Evolutionary conservation across 352 stramenopile genomes (phyloP).

Genomic region (Phytophthora ramorum): DNA sequence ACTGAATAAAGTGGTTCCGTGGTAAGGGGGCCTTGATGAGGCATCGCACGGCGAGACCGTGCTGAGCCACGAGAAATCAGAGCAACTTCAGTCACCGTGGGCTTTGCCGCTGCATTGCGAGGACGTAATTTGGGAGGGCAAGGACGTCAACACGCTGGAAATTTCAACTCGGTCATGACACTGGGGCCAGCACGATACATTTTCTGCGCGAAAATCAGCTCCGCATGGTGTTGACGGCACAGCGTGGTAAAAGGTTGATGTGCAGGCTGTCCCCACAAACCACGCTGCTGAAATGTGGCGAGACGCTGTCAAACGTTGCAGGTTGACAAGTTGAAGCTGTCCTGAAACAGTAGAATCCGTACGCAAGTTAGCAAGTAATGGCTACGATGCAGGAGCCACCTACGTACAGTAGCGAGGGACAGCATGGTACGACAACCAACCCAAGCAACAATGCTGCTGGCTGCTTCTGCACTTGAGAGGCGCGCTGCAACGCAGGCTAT

Average conservation of each 20-base stretch:
- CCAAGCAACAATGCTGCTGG: background rate
- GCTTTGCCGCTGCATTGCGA: constrained; percentile 5
- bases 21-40: background rate
- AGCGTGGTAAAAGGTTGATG: background rate
- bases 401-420: background rate
- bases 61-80: background rate
- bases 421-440: background rate
- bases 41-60: constrained; percentile 6
- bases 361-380: constrained; percentile 7
- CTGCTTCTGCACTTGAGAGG: constrained; percentile 11
- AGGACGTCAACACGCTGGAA: background rate
- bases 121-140: background rate
- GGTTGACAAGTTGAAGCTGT: constrained; percentile 3
- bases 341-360: background rate
- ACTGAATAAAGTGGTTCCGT: constrained; percentile 21
- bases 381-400: background rate
- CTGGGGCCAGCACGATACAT: background rate
- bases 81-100: constrained; percentile 1
- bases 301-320: background rate
- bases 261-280: background rate
- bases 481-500: background rate
- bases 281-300: background rate
- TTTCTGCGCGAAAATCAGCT: constrained; percentile 2
- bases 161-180: constrained; percentile 5
- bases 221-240: no score